Percentiles rank a stretch among this genome's conserved stretches.
Evolutionary conservation across 257 asterid species (phyloP).

Genomic region (Fraxinus excelsior): DNA sequence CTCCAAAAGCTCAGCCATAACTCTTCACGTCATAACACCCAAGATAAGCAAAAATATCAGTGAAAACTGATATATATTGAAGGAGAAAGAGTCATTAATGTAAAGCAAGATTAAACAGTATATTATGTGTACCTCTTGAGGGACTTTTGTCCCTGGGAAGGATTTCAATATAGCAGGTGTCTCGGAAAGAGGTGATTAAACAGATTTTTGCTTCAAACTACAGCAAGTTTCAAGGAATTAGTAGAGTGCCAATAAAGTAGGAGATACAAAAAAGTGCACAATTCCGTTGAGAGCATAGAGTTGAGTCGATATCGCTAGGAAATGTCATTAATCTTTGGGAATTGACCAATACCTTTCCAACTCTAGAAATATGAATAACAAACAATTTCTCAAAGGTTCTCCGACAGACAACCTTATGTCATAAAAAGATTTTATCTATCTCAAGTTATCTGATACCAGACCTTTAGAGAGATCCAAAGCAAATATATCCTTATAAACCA

Average conservation of each 20-base stretch:
- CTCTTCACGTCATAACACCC: slow-evolving; percentile 43
- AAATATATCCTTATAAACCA: background rate
- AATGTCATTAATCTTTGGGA: background rate
- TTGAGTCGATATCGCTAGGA: background rate
- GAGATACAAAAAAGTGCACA: background rate
- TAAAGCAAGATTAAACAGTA: slow-evolving; percentile 3
- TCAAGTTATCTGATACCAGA: background rate
- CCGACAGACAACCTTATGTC: background rate
- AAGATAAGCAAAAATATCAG: background rate
- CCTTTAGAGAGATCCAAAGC: background rate
- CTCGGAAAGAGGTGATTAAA: slow-evolving; percentile 91
- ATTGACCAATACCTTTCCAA: background rate
- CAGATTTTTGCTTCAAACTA: slow-evolving; percentile 87
- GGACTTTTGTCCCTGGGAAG: slow-evolving; percentile 70
- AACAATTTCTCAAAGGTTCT: background rate
- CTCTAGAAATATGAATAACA: background rate
- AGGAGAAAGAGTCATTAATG: background rate
- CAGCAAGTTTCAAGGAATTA: slow-evolving; percentile 13
- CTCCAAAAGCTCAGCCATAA: slow-evolving; percentile 99
- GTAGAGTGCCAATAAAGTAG: background rate
- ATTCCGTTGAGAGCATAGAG: background rate
- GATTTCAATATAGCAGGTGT: slow-evolving; percentile 78
- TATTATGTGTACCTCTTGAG: slow-evolving; percentile 46
- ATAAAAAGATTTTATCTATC: background rate
- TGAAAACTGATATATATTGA: background rate